A percentile compares a stretch with the other conserved stretches of the same genome.
Evolutionary conservation across 1,284 basidiomycete genomes (phyloP).

Genomic region (Pseudozyma thailandica): DNA sequence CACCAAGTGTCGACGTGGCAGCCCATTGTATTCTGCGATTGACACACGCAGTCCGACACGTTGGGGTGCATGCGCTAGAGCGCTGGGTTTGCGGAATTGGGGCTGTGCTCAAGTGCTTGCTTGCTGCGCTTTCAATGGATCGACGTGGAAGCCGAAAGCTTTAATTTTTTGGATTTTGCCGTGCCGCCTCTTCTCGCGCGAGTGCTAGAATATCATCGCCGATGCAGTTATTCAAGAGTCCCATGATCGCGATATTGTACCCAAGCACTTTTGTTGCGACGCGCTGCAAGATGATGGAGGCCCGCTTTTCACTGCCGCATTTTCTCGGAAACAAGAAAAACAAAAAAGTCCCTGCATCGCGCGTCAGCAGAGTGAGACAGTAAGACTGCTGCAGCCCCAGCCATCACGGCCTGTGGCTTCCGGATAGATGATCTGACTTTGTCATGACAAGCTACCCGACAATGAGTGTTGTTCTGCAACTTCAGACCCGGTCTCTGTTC

Average conservation of each 20-base stretch:
- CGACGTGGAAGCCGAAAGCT: conserved; percentile 36
- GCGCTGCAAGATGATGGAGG: conserved; percentile 36
- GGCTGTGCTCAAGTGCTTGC: no score
- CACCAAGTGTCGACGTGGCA: conserved; percentile 40
- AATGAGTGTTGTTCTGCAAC: no score
- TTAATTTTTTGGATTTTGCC: neutral
- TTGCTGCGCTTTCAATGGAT: conserved; percentile 24
- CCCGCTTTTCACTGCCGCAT: conserved; percentile 2
- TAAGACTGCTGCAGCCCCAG: neutral
- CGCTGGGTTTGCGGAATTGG: no score
- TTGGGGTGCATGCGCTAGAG: neutral
- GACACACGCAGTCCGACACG: neutral
- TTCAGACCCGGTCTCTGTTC: no score
- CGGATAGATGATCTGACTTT: neutral
- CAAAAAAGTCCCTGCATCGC: conserved; percentile 2
- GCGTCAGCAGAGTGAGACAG: conserved; percentile 1
- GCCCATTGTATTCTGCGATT: neutral
- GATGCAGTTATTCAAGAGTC: neutral
- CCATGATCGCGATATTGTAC: neutral
- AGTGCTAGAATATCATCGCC: neutral
- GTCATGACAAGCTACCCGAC: neutral
- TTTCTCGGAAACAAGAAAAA: conserved; percentile 2
- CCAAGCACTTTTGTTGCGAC: conserved; percentile 11
- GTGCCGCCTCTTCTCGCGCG: conserved; percentile 7
- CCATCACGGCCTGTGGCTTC: neutral